Conservation (phyloP, 345 rosid genomes). For the Trapa bicornis region DNA sequence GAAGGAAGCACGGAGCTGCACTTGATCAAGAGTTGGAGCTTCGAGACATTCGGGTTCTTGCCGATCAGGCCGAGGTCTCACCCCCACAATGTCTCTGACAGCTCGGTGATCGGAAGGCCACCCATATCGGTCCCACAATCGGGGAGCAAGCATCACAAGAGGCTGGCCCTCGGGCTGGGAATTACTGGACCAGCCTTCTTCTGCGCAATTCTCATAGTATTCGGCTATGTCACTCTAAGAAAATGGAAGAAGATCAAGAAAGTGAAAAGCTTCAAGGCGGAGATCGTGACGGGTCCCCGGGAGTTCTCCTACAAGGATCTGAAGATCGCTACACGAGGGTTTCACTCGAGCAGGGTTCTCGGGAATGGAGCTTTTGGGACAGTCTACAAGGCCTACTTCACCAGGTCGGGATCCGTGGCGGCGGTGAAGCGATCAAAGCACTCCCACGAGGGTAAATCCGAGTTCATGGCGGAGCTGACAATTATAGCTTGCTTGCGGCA, state of each 20-base stretch:
- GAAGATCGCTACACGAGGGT: slow-evolving; percentile 62
- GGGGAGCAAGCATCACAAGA: slow-evolving; percentile 21
- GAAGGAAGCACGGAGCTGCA: slow-evolving; percentile 96
- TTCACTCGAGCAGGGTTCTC: slow-evolving; percentile 67
- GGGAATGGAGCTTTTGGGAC: slow-evolving; percentile 86
- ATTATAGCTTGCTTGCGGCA: slow-evolving; percentile 86
- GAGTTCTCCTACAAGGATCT: slow-evolving; percentile 71
- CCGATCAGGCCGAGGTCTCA: slow-evolving; percentile 39
- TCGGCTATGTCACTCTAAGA: slow-evolving; percentile 52
- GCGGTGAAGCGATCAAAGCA: slow-evolving; percentile 87
- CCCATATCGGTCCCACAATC: slow-evolving; percentile 33
- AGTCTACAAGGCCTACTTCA: slow-evolving; percentile 66
- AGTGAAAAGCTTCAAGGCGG: slow-evolving; percentile 50
- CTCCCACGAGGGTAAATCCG: slow-evolving; percentile 69
- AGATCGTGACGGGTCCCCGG: slow-evolving; percentile 53
- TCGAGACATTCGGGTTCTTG: slow-evolving; percentile 49
- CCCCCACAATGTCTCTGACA: slow-evolving; percentile 72
- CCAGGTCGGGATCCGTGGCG: slow-evolving; percentile 38
- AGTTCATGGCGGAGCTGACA: slow-evolving; percentile 73
- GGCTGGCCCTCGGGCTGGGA: slow-evolving; percentile 60
- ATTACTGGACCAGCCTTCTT: slow-evolving; percentile 72
- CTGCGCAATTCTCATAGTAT: slow-evolving; percentile 41
- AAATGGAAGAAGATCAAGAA: slow-evolving; percentile 41
- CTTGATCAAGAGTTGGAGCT: slow-evolving; percentile 63
- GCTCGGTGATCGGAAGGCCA: slow-evolving; percentile 24